These are phyloP conservation scores for Fomitopsis betulina DNA, from an alignment of 1,284 basidiomycete genomes.

Conservation along the genomic window DNA sequence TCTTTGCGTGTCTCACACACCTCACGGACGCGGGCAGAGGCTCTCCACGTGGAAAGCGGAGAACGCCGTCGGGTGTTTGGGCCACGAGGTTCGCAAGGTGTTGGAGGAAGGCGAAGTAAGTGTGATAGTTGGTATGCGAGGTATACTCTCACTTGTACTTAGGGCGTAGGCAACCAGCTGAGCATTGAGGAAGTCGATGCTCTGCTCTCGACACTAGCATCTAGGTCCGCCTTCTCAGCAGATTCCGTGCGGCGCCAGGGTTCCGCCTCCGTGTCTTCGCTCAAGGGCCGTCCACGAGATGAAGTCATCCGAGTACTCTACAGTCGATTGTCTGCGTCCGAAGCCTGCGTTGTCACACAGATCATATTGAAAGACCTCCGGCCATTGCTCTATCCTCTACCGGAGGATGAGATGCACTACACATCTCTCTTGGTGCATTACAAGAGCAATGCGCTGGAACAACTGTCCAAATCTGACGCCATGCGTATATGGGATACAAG, in stretches of 20 bases:
- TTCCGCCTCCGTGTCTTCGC: constrained; percentile 7
- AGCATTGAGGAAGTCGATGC: constrained; percentile 50
- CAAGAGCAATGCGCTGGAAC: constrained; percentile 50
- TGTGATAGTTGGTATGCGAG: background rate
- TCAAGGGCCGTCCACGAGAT: constrained; percentile 27
- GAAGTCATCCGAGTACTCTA: constrained; percentile 53
- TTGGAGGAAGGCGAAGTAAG: constrained; percentile 35
- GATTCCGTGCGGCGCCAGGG: constrained; percentile 31
- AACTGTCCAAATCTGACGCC: constrained; percentile 57
- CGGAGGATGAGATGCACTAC: constrained; percentile 38
- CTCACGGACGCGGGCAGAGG: constrained; percentile 23
- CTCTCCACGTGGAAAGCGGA: constrained; percentile 49
- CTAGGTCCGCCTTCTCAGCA: constrained; percentile 59
- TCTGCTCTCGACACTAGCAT: constrained; percentile 71
- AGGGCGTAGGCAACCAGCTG: constrained; percentile 14
- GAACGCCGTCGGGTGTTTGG: constrained; percentile 61
- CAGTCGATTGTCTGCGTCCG: constrained; percentile 47
- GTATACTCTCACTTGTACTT: background rate
- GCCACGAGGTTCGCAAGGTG: constrained; percentile 52
- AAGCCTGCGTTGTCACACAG: constrained; percentile 68
- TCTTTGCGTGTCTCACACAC: constrained; percentile 36
- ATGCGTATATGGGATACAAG: constrained; percentile 71
- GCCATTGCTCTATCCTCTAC: constrained; percentile 69
- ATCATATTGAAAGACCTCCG: constrained; percentile 82
- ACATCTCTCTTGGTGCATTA: constrained; percentile 46